Evolutionary conservation across 768 basidiomycete species (phyloP).

Genomic region (Lactarius trivialis): DNA sequence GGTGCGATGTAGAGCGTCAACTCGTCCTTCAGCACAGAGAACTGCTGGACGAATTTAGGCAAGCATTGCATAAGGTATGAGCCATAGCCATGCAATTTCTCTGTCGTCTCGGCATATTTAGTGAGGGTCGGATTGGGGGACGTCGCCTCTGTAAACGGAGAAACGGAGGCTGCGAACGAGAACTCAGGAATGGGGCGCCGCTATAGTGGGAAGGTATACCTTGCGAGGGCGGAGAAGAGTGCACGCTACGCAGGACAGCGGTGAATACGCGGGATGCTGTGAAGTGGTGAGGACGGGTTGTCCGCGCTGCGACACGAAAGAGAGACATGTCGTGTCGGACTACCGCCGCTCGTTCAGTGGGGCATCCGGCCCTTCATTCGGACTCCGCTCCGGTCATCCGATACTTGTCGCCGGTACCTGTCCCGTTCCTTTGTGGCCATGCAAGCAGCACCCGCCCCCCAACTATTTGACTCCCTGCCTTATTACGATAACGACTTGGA

Average conservation of each 20-base stretch:
- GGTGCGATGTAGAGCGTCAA: constrained; percentile 85
- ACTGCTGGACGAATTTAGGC: constrained; percentile 97
- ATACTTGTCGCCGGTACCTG: neutral
- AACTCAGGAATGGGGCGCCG: neutral
- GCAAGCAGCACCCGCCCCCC: constrained; percentile 24
- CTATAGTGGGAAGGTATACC: constrained; percentile 33
- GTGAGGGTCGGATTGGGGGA: constrained; percentile 80
- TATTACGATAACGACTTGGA: constrained; percentile 95
- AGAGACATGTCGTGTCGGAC: constrained; percentile 35
- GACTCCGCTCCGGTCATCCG: constrained; percentile 19
- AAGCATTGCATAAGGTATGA: constrained; percentile 90
- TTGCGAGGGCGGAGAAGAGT: constrained; percentile 34
- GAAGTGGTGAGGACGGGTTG: constrained; percentile 28
- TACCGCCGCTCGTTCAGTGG: neutral
- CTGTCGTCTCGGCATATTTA: constrained; percentile 64
- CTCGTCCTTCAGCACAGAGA: constrained; percentile 95
- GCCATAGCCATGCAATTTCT: constrained; percentile 83
- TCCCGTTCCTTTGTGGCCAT: neutral
- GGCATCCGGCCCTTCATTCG: constrained; percentile 10
- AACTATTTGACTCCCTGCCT: constrained; percentile 77
- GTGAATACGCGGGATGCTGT: constrained; percentile 38
- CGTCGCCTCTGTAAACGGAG: constrained; percentile 85
- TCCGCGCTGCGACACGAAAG: constrained; percentile 38
- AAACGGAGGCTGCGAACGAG: constrained; percentile 43
- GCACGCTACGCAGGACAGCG: constrained; percentile 16